These are phyloP conservation scores for Leishmania mexicana DNA, from an alignment of 208 protist species.

Conservation along the genomic window DNA sequence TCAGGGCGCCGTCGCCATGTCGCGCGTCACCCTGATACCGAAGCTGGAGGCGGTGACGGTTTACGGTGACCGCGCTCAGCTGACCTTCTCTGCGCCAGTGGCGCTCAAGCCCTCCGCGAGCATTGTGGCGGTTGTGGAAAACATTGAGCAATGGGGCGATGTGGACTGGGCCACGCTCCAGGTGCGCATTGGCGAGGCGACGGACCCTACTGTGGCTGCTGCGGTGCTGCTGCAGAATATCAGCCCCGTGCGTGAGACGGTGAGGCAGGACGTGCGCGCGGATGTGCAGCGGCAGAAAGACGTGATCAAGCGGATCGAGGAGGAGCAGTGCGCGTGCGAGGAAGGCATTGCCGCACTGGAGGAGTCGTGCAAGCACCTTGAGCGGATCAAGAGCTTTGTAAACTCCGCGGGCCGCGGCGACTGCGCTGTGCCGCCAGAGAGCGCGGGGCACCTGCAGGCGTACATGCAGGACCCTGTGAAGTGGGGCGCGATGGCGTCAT, in stretches of 20 bases:
- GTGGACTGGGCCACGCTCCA: constrained; percentile 44
- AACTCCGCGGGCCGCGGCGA: constrained; percentile 2
- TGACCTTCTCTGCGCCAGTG: constrained; percentile 29
- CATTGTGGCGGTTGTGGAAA: constrained; percentile 20
- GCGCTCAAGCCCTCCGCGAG: constrained; percentile 12
- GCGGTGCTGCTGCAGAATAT: constrained; percentile 35
- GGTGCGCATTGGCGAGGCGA: constrained; percentile 28
- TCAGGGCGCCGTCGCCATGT: constrained; percentile 8
- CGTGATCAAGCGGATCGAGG: constrained; percentile 19
- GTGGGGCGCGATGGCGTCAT: constrained; percentile 24
- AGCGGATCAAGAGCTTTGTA: constrained; percentile 18
- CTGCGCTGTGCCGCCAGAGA: background rate
- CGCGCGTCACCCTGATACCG: constrained; percentile 25
- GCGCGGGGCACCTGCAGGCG: constrained; percentile 15
- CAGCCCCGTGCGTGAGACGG: constrained; percentile 22
- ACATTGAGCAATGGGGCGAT: constrained; percentile 32
- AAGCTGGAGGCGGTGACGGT: constrained; percentile 33
- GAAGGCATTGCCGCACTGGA: constrained; percentile 21
- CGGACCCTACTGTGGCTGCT: constrained; percentile 17
- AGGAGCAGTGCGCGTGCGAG: constrained; percentile 11
- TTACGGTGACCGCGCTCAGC: constrained; percentile 34
- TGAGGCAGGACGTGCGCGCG: constrained; percentile 27
- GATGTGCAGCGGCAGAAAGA: constrained; percentile 32
- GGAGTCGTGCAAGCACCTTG: constrained; percentile 19
- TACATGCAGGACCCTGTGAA: constrained; percentile 22